phyloP scores from a whole-genome alignment of 768 basidiomycete species.

The Suillus bovinus region DNA sequence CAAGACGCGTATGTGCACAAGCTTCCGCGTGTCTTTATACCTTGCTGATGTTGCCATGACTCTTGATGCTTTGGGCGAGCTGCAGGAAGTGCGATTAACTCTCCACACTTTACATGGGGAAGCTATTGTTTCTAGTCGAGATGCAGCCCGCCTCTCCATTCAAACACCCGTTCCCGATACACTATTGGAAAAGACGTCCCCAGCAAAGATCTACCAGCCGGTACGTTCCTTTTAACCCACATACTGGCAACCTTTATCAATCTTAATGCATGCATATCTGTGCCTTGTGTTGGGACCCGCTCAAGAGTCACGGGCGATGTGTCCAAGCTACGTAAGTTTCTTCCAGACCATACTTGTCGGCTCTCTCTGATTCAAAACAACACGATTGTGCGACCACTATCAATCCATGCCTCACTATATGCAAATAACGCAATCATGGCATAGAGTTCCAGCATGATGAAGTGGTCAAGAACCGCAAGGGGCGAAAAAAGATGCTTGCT shows the following conservation, averaged over 20 bases:
- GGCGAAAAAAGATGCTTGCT: slow-evolving; percentile 66
- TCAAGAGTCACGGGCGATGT: slow-evolving; percentile 64
- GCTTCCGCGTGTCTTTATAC: no score
- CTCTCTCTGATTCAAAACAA: slow-evolving; percentile 2
- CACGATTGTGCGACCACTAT: slow-evolving; percentile 42
- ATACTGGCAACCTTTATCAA: not conserved
- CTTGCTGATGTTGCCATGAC: no score
- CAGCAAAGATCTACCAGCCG: no score
- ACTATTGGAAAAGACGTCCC: not conserved
- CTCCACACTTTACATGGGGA: no score
- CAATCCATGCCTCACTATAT: slow-evolving; percentile 66
- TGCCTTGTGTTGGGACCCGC: slow-evolving; percentile 15
- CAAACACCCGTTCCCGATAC: no score
- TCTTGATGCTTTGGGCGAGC: no score
- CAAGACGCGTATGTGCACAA: no score
- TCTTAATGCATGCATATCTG: not conserved
- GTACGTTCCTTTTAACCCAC: not conserved
- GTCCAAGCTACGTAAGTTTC: slow-evolving; percentile 40
- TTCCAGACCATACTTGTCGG: not conserved
- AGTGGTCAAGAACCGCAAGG: slow-evolving; percentile 69
- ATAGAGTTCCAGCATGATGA: slow-evolving; percentile 69
- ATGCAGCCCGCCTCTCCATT: no score
- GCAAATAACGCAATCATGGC: slow-evolving; percentile 66
- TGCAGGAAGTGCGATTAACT: no score
- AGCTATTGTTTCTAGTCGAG: no score